Evolutionary conservation across 2,329 filamentous ascomycete species (phyloP), one percentile per base, ranked within the genome.

Genomic region (Cladosporium sp.): DNA sequence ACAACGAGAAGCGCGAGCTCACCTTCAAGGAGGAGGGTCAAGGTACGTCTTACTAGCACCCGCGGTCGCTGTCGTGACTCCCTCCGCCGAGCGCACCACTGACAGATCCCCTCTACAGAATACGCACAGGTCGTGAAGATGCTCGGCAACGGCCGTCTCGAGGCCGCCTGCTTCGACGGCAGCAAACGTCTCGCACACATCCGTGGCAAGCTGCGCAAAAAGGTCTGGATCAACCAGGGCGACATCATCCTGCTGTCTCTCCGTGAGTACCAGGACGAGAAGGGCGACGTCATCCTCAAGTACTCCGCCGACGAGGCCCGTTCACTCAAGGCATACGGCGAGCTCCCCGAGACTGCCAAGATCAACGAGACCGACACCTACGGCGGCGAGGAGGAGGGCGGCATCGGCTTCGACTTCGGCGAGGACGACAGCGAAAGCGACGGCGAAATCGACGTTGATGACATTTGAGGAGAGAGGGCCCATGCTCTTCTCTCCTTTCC

Each of bases 341-440:
- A 99, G 78, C 83, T 99, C 60, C 94, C 94, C 67, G 94, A 97
- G 80, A 89, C 86, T 71, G 94, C 94, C 75, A 97, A 97, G 88
- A 99, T 99, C 85, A 99, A 99, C 85, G 94, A 99, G 85, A 96
- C 91, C 64, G 94, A 97, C 77, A 96, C 91, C 48, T 96, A 85
- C 73, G 85, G 90, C 71, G 90, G 92, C 76, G 90, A 92, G 75
- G 92, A 91, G 76, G 89, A 96, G 75, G 93, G 94, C 76, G 91
- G 96, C 71, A 91, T 89, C 79, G 94, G 94, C 78, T 96, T 99
- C 82, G 94, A 97, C 80, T 97, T 97, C 81, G 94, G 95, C 79
- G 92, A 97, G 76, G 93, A 96, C 76, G 83, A 83, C 32, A 80
- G 79, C 54, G 78, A 72, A 49, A 79, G 75, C 64, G 83, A 81